These are phyloP conservation scores for Podochytrium sp. DNA, from an alignment of 192 early-diverging fungal genomes.

Conservation along the genomic window DNA sequence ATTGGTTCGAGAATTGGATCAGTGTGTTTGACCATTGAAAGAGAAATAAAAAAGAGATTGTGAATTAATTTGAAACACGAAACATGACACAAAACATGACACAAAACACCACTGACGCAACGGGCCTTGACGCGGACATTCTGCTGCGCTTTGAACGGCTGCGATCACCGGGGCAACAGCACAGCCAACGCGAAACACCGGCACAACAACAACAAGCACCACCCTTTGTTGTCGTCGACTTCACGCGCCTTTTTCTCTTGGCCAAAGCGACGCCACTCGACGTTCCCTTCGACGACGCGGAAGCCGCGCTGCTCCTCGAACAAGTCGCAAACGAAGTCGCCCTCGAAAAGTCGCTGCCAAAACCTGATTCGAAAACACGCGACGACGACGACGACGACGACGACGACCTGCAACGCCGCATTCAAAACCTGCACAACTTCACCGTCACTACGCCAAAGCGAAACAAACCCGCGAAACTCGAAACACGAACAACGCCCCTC, in stretches of 20 bases:
- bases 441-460: not conserved
- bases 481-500: not conserved
- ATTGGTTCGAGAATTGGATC: too few relatives aligned
- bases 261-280: not conserved
- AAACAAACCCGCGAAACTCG: not conserved
- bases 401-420: not conserved
- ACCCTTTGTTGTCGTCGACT: not conserved
- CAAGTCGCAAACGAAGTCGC: not conserved
- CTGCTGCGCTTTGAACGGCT: constrained; percentile 1
- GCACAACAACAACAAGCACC: not conserved
- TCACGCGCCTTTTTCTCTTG: not conserved
- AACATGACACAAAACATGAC: too few relatives aligned
- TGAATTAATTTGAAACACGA: too few relatives aligned
- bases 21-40: too few relatives aligned
- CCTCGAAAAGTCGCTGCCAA: constrained; percentile 29
- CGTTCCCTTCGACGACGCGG: not conserved
- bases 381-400: not conserved
- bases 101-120: not conserved
- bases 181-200: not conserved
- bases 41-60: too few relatives aligned
- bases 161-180: not conserved
- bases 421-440: constrained; percentile 10
- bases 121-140: not conserved
- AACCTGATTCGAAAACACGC: not conserved
- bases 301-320: not conserved